phyloP scores from a whole-genome alignment of 2,329 filamentous ascomycete species.

The Ophiostoma novo-ulmi region DNA sequence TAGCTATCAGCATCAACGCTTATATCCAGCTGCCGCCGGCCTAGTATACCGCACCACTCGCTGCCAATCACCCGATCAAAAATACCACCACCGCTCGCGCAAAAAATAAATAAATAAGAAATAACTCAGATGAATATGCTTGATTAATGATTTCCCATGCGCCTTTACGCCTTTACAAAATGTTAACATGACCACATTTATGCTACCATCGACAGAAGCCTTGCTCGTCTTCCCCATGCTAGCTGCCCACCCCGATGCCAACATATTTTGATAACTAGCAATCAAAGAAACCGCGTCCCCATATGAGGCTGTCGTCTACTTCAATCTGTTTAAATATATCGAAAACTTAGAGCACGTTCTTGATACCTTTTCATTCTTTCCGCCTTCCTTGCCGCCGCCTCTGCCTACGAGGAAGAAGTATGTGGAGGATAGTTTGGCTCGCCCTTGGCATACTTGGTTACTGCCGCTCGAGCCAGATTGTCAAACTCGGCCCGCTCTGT shows the following conservation, averaged over 20 bases:
- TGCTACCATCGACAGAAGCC: not conserved
- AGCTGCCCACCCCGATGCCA: too few species aligned
- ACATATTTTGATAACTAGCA: too few species aligned
- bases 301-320: too few species aligned
- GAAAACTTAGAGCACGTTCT: too few species aligned
- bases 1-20: too few species aligned
- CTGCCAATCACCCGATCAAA: not conserved
- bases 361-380: not conserved
- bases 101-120: not conserved
- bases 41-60: not conserved
- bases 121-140: not conserved
- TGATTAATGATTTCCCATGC: not conserved
- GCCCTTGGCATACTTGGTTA: constrained; percentile 62
- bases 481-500: constrained; percentile 64
- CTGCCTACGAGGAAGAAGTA: not conserved
- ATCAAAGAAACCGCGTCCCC: too few species aligned
- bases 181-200: not conserved
- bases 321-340: too few species aligned
- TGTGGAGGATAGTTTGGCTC: constrained; percentile 26
- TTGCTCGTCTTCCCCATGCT: not conserved
- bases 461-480: constrained; percentile 69
- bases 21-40: not conserved
- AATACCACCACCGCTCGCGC: not conserved
- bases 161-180: not conserved
- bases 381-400: not conserved